Base-by-base conservation (phyloP, 495 filamentous ascomycete species). In the Copromyces sp. region DNA sequence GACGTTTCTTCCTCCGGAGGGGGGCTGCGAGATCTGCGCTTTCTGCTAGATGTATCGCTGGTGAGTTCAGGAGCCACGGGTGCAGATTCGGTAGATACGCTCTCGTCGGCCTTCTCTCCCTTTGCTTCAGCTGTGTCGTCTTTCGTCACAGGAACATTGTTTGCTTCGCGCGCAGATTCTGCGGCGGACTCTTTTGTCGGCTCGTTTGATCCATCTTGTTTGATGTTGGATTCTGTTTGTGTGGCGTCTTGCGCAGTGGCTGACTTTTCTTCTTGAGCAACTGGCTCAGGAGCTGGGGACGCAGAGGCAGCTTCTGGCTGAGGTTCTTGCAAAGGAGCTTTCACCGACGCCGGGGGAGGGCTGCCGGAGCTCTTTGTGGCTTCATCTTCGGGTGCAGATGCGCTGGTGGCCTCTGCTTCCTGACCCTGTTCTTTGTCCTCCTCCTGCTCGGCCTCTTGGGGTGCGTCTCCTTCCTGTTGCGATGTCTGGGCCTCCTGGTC, bases 21-120 rank as follows among this genome's bases (percentile, higher is more conserved):
- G 16, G 92, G 92, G 73, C 87, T 93, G 70, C 86, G 83, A 68
- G 90, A 94, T 74, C 90, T 86, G 44, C 92, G 89, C 81, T 94
- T 94, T 68, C 93, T 86, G 80, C 92, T 94, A 71, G 87, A 87
- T 32, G 80, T 77, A 69, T 94, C 92, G 65, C 91, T 89, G 39
- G 82, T 70, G 29, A 84, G 72, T 38, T 78, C 76, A 20, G 72
- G 73, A 37, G 71, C 70, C 32, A 70, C 38, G n/a, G 74, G 20
- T 14, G 59, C 68, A 6, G 68, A 37, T 12, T 73, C 72, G 32
- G 44, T 9, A 42, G 75, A 40, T 39, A 65, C 44, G 20, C 70
- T 73, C 16, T 75, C 59, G 16, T 71, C 39, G 6, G 9, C 47
- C 47, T 68, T 53, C 24, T 47, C 39, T 7, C 35, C 38, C 14